These are phyloP conservation scores for Cornus kousa DNA, from an alignment of 148 eudicot genomes.

Conservation along the genomic window DNA sequence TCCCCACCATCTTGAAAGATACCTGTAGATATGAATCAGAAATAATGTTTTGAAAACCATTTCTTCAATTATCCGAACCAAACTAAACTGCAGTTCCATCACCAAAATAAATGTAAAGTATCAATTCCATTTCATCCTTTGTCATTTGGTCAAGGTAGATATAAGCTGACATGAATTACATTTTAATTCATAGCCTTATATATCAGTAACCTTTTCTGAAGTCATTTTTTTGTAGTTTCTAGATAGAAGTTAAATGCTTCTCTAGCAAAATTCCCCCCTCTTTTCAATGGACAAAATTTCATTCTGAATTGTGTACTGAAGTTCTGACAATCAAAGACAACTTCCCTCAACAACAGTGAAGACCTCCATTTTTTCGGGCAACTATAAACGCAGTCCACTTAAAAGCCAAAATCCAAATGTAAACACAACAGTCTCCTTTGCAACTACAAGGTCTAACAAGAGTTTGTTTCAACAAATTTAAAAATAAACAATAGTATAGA, in stretches of 20 bases:
- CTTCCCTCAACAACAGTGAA: neutral
- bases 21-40: constrained; percentile 49
- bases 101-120: neutral
- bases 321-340: neutral
- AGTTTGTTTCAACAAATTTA: neutral
- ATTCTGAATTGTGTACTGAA: too few species aligned
- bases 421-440: neutral
- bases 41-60: neutral
- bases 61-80: neutral
- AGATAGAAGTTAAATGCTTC: constrained; percentile 7
- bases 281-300: too few species aligned
- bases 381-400: neutral
- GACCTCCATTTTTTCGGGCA: neutral
- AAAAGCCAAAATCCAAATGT: neutral
- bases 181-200: neutral
- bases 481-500: neutral
- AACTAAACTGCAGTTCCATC: constrained; percentile 5
- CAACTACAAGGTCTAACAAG: neutral
- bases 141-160: neutral
- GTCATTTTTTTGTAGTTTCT: neutral
- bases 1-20: constrained; percentile 90
- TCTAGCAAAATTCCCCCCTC: neutral
- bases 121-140: constrained; percentile 1
- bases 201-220: neutral
- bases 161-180: neutral